Evolutionary conservation across 1,284 basidiomycete species (phyloP).

Genomic region (Cystobasidium pallidum): DNA sequence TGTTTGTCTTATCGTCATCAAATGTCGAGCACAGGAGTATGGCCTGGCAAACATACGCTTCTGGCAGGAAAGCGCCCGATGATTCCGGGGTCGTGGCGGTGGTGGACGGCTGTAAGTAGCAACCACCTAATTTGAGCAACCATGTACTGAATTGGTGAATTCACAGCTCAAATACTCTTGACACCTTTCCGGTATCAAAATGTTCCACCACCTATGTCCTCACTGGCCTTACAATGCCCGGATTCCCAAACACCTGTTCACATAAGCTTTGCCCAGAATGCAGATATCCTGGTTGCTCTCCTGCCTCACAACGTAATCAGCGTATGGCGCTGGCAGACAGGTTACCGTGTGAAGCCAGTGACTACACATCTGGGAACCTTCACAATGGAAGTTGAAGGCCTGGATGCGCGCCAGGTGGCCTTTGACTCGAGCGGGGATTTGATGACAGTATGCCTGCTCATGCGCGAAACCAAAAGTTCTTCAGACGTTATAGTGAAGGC

Average conservation of each 20-base stretch:
- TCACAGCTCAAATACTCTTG: constrained; percentile 70
- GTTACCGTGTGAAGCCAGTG: constrained; percentile 16
- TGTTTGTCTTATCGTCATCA: constrained; percentile 63
- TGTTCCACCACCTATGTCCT: constrained; percentile 92
- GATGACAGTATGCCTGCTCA: neutral
- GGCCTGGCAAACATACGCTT: constrained; percentile 73
- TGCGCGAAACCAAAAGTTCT: neutral
- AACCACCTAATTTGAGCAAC: neutral
- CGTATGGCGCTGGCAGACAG: constrained; percentile 62
- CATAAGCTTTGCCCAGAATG: constrained; percentile 65
- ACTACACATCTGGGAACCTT: neutral
- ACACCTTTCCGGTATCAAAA: constrained; percentile 94
- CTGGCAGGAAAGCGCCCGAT: constrained; percentile 66
- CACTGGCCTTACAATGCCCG: constrained; percentile 55
- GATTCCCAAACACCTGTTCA: constrained; percentile 64
- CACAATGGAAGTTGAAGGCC: neutral
- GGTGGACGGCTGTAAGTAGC: constrained; percentile 77
- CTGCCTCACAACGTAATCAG: constrained; percentile 63
- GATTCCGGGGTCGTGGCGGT: constrained; percentile 88
- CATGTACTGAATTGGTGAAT: neutral
- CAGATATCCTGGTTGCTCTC: constrained; percentile 69
- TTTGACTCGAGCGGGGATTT: neutral
- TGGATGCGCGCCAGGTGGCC: neutral
- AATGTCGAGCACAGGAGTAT: constrained; percentile 3
- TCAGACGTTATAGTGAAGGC: neutral